phyloP scores from a whole-genome alignment of 176 grass and related monocot species.

The Carex cristatella region DNA sequence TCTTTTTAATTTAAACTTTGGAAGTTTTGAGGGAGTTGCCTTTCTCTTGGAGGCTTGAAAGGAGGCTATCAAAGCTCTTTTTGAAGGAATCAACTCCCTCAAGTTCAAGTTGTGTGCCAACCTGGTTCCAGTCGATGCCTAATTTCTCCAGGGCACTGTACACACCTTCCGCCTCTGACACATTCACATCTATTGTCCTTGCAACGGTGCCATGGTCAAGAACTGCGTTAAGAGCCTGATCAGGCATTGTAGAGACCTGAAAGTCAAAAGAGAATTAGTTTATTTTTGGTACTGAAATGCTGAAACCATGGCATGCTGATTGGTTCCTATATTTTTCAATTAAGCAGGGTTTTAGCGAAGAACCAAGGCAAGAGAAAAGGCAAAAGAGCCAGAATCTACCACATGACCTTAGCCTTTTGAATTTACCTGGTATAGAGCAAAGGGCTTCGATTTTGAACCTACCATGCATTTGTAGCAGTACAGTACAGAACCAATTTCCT shows the following conservation, averaged over 20 bases:
- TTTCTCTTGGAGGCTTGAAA: constrained; percentile 73
- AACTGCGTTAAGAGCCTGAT: constrained; percentile 85
- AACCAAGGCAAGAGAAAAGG: not conserved
- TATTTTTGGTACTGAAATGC: not conserved
- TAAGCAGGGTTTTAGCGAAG: not conserved
- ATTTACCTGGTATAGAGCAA: too few relatives aligned
- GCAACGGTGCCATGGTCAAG: constrained; percentile 80
- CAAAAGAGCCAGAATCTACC: not conserved
- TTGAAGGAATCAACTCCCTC: constrained; percentile 95
- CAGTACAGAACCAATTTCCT: not conserved
- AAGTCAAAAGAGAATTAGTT: constrained; percentile 11
- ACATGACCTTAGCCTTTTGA: not conserved
- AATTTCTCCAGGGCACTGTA: constrained; percentile 93
- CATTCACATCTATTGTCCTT: constrained; percentile 74
- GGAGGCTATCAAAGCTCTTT: constrained; percentile 92
- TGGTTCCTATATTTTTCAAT: not conserved
- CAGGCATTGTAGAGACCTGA: constrained; percentile 97
- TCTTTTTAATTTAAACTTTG: constrained; percentile 1
- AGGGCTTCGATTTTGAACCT: not conserved
- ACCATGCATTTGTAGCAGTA: not conserved
- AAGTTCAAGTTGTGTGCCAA: constrained; percentile 73
- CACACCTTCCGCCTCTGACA: constrained; percentile 74
- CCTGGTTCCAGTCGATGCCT: constrained; percentile 71
- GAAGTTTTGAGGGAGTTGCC: constrained; percentile 61
- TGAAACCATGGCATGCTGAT: not conserved